Evolutionary conservation across 2,329 filamentous ascomycete genomes (phyloP), one percentile per base, ranked within the genome.

Genomic region (Ploettnerulaceae sp.): DNA sequence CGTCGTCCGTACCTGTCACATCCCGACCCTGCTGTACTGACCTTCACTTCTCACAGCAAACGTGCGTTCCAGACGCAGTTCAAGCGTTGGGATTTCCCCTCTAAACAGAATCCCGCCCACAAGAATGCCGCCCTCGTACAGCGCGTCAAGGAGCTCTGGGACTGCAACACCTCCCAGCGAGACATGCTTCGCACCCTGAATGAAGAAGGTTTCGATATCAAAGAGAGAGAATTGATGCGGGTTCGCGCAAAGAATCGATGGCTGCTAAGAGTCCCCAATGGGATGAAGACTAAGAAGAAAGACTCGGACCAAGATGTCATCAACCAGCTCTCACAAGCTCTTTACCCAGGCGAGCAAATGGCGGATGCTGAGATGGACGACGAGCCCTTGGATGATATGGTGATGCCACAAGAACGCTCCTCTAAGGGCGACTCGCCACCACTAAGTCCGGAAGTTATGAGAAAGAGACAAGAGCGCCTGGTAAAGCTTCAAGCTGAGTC

Each of bases 51-150:
- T 34, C 18, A 45, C 66, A 86, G 86, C 64, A 88, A 87, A 70
- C 81, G 86, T 50, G 82, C 83, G 33, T 88, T 84, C 52, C 85
- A 89, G 64, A 80, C 75, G 3, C 84, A 89, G 57, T 87, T 89
- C 66, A 84, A 81, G 61, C 74, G 79, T 63, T 93, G 88, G 88
- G 76, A 79, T 6, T 91, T 93, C 57, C 86, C 86, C 11, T 78
- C 75, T 48, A 88, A 88, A 63, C 81, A 86, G 56, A 81, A 82
- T 49, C 81, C 81, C 0, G 81, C 82, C 1, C 79, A 89, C 61
- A 85, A 84, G 60, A 84, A 89, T 61, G 70, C 73, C 11, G 71
- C 70, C 18, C 75, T 91, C 6, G 78, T 86, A 31, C 75, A 74
- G 14, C 79, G 87, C 22, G 75, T 91, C 51, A 82, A 81, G 61